Evolutionary conservation across 108 stramenopile genomes (phyloP), one percentile per base, ranked within the genome.

Genomic region (Nitzschia palea): DNA sequence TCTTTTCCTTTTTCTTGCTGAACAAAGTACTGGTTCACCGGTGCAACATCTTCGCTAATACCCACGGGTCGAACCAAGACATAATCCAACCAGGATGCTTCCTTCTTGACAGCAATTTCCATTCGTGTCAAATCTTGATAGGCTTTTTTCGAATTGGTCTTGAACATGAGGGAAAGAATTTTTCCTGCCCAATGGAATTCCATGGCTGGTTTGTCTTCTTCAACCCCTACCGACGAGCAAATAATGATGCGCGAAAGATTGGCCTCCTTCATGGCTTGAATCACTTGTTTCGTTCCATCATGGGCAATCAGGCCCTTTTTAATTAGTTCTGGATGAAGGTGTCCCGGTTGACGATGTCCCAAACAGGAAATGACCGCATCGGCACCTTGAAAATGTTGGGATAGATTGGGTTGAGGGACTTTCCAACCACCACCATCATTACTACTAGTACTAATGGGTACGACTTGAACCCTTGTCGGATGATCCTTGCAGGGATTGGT

Each of bases 21-120:
- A 0, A 86, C 4, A 44, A 51, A 82, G 55, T 74, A 85, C 44
- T 74, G 61, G 0, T 71, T 74, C 2, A 51, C 35, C 18, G 88
- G 88, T 9, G 65, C 57, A 1, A 48, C 61, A 0, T 87, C 77
- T 37, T 89, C 88, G 5, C 73, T 59, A 12, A 93, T 57, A 14
- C 86, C 86, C 1, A 87, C 88, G 14, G 91, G 85, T 27, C 86
- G 76, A 3, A 93, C 91, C 34, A 93, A 59, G 15, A 86, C 64
- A 62, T 68, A 89, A 54, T 88, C 81, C 28, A 89, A 55, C 14
- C 33, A 29, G 22, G 55, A 62, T 27, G 66, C 36, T 37, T 40
- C 23, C 35, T 62, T 55, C 31, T 20, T 0, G 45, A 68, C 62
- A 17, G 52, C 20, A 4, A 62, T 43, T 55, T 89, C 88, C 78